phyloP scores from a whole-genome alignment of 148 eudicot species.

The Camellia lanceoleosa region DNA sequence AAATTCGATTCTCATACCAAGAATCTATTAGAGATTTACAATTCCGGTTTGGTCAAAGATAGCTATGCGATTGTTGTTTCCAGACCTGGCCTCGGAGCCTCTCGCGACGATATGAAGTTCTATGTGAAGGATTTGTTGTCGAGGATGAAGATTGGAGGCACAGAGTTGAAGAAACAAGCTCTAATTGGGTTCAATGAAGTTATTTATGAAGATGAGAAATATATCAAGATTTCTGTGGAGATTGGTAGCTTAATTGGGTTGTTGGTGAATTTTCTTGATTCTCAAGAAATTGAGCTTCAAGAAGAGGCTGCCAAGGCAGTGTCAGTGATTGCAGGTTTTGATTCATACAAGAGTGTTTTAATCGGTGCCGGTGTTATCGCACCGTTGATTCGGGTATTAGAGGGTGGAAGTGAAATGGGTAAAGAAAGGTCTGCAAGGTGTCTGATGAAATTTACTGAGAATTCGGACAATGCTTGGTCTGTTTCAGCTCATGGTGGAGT shows the following conservation, averaged over 20 bases:
- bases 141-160: slow-evolving; percentile 62
- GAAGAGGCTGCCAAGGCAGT: slow-evolving; percentile 49
- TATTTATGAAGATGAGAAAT: slow-evolving; percentile 59
- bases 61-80: slow-evolving; percentile 60
- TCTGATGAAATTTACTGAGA: slow-evolving; percentile 59
- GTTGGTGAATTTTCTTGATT: slow-evolving; percentile 56
- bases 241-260: slow-evolving; percentile 32
- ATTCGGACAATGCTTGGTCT: slow-evolving; percentile 85
- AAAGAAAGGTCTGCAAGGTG: slow-evolving; percentile 48
- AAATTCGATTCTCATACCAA: slow-evolving; percentile 40
- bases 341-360: slow-evolving; percentile 33
- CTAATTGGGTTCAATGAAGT: slow-evolving; percentile 54
- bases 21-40: slow-evolving; percentile 38
- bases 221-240: slow-evolving; percentile 55
- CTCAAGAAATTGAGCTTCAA: slow-evolving; percentile 40
- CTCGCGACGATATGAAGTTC: slow-evolving; percentile 61
- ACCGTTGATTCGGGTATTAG: slow-evolving; percentile 65
- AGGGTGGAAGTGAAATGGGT: slow-evolving; percentile 41
- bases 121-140: slow-evolving; percentile 62
- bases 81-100: slow-evolving; percentile 43
- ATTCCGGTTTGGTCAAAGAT: slow-evolving; percentile 38
- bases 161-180: slow-evolving; percentile 56
- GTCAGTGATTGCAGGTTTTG: slow-evolving; percentile 43
- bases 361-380: slow-evolving; percentile 52
- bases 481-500: slow-evolving; percentile 92